Base-by-base conservation (phyloP, 2,329 filamentous ascomycete genomes). In the Pseudonectria buxi region DNA sequence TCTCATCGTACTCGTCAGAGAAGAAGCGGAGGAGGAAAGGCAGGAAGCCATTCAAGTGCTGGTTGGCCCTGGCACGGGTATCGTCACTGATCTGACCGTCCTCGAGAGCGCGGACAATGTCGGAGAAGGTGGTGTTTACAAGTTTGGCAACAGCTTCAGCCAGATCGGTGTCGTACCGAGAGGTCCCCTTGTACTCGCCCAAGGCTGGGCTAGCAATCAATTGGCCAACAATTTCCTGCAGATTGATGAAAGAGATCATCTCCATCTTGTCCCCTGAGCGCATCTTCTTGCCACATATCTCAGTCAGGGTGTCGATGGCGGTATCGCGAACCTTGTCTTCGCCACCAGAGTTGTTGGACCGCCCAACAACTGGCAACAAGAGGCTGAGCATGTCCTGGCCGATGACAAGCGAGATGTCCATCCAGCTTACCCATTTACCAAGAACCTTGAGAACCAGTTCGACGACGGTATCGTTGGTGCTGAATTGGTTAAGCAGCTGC, bases 221-320 rank as follows among this genome's bases (percentile, higher is more conserved):
- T 63, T 94, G 86, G 25, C 81, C 76, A 34, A 96, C 81, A 49
- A 98, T 87, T 33, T 83, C 80, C 43, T 81, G 78, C 26, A 98
- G 72, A 58, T 92, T 94, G 46, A 98, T 74, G 61, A 95, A 95
- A 15, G 79, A 69, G 49, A 98, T 94, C 71, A 98, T 81, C 53
- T 94, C 83, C 51, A 94, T 83, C 72, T 98, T 98, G 67, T 96
- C 90, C 26, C 77, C 71, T 2, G 88, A 74, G 53, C 86, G 87
- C 92, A 98, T 98, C 71, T 96, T 96, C 73, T 98, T 98, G 59
- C 82, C 84, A 39, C 94, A 86, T 49, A 95, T 94, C 64, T 98
- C 90, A 5, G 87, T 95, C 56, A 98, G 83, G 18, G 92, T 88
- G 54, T 95, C 88, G 50, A 96, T 87, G 34, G 92, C 90, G 13